Base-by-base conservation (phyloP, 78 protist species). In the Dictyostelium purpureum region DNA sequence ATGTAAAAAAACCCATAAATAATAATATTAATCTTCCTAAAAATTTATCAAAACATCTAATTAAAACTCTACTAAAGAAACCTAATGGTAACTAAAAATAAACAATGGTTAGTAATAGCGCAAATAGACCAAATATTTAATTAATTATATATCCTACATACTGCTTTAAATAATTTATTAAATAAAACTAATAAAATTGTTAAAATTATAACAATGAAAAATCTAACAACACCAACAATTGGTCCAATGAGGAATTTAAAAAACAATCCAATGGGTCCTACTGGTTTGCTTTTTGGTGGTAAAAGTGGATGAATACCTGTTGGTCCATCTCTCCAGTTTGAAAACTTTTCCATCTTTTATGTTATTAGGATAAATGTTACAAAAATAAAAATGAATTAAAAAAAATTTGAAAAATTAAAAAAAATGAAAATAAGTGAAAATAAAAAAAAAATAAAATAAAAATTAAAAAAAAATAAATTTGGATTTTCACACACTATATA, bases 251-350 rank as follows among this genome's bases (percentile, higher is more conserved):
- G 10, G 28, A 38, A 45, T 19, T 70, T 69, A 6, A 82, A 10
- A 19, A 82, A 52, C 6, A 28, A 51, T 31, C 76, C 74, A 43
- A 85, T 18, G 5, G 52, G 33, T 35, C 43, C 18, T 51, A 51
- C 66, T 31, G 37, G n/a, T 52, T 75, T 75, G 19, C 43, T 45
- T 26, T 57, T 85, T 70, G 92, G 56, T 85, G 92, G 92, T 43
- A 85, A 59, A n/a, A 85, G 59, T 42, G 92, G 92, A 42, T 73
- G 79, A 35, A 85, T 85, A 61, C 92, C 92, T n/a, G 92, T 85
- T 61, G 92, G 92, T 6, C 92, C 92, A 85, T 85, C 92, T 85
- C 92, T 85, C 92, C 92, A 85, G 47, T 85, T 57, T 56, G 92
- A 85, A 35, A 73, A 85, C 49, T 85, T 85, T 52, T 85, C 92